Base-by-base conservation (phyloP, 2,329 filamentous ascomycete species). In the Hypocrella siamensis region DNA sequence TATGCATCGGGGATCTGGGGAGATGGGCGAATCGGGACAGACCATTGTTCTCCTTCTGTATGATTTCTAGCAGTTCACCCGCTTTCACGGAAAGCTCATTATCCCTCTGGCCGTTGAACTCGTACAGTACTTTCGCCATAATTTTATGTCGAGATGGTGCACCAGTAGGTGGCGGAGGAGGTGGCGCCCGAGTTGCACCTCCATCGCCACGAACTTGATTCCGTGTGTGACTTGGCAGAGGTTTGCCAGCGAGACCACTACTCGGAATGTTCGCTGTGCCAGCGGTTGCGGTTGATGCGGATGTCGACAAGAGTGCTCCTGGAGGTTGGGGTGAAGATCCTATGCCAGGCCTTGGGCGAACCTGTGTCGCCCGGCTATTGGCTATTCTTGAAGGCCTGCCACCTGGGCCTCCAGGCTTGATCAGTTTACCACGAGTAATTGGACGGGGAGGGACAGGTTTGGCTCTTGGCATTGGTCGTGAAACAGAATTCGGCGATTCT, bases 1-100 rank as follows among this genome's bases (percentile, higher is more conserved):
- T 8, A 24, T 9, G 21, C 8, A 9, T 7, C 12, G 12, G 16
- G 4, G 4, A 3, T 4, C 28, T 2, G 9, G 3, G 35, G 30
- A 17, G 15, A 7, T 11, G n/a, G 5, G 7, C 9, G 28, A 21
- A 28, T 17, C 5, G 10, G 8, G n/a, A 38, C 77, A 54, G 71
- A 93, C 88, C 90, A 51, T 96, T 96, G 53, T 70, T 77, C 57
- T 94, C 88, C 57, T 94, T 94, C 48, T 90, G 79, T n/a, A 92
- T 70, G 48, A 98, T 75, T 52, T 92, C 75, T 32, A 98, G 70
- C 30, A 93, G 56, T 40, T 96, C 81, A 31, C 80, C 85, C 31
- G 80, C 76, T 35, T 54, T 69, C 40, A 98, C 71, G 12, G 79
- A 77, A 31, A 98, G 65, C 56, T 96, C 86, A 42, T 92, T 93